phyloP scores from a whole-genome alignment of 2,329 filamentous ascomycete genomes.

The Xylaria sp. region DNA sequence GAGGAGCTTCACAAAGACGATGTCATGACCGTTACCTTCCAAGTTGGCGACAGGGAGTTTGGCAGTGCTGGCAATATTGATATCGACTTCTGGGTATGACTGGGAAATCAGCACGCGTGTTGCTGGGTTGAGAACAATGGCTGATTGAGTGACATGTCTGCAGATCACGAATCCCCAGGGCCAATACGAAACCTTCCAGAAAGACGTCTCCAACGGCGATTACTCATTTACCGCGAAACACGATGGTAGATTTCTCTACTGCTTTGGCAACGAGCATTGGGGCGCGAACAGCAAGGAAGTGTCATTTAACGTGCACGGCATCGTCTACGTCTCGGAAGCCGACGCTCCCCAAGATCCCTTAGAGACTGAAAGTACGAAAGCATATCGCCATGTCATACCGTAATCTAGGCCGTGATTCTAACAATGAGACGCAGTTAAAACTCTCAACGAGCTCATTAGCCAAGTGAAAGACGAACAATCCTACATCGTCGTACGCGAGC shows the following conservation, averaged over 20 bases:
- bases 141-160: conserved; percentile 35
- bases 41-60: conserved; percentile 96
- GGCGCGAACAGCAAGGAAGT: conserved; percentile 96
- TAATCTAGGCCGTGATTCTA: conserved; percentile 5
- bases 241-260: conserved; percentile 94
- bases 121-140: conserved; percentile 17
- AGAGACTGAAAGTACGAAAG: conserved; percentile 80
- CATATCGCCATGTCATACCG: background rate
- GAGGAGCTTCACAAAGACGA: conserved; percentile 92
- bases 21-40: conserved; percentile 98
- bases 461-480: conserved; percentile 98
- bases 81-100: conserved; percentile 94
- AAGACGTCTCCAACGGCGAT: conserved; percentile 87
- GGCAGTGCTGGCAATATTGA: conserved; percentile 94
- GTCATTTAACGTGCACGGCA: conserved; percentile 98
- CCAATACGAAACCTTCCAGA: conserved; percentile 82
- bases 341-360: conserved; percentile 88
- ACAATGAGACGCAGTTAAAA: conserved; percentile 70
- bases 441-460: conserved; percentile 83
- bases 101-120: background rate
- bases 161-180: conserved; percentile 82
- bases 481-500: conserved; percentile 95
- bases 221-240: conserved; percentile 86
- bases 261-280: conserved; percentile 99
- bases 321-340: conserved; percentile 93